Percentiles rank a stretch among this genome's conserved stretches.
phyloP scores from a whole-genome alignment of 345 rosid genomes.

The Populus deltoides region DNA sequence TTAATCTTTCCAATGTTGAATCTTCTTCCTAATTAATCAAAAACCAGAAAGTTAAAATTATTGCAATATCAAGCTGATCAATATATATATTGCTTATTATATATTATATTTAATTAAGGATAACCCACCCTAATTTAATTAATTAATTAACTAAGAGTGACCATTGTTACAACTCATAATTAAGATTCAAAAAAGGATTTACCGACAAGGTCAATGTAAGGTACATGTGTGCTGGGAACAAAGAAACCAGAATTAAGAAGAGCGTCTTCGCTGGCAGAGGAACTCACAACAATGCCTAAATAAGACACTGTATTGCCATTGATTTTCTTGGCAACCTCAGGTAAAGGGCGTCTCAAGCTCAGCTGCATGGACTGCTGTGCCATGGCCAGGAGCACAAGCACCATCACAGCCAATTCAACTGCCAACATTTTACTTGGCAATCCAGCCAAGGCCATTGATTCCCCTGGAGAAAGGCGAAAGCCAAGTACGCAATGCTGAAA shows the following conservation, averaged over 20 bases:
- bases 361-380: conserved; percentile 14
- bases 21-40: conserved; percentile 30
- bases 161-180: no score
- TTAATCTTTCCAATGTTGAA: conserved; percentile 34
- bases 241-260: conserved; percentile 29
- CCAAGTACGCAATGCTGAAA: background rate
- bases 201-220: conserved; percentile 30
- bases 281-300: conserved; percentile 35
- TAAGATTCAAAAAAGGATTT: background rate
- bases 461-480: background rate
- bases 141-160: no score
- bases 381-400: conserved; percentile 14
- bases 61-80: no score
- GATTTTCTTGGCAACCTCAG: conserved; percentile 12
- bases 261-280: conserved; percentile 27
- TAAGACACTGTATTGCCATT: conserved; percentile 29
- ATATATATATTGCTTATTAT: no score
- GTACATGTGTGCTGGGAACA: conserved; percentile 9
- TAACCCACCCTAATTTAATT: no score
- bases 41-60: background rate
- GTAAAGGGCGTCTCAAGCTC: conserved; percentile 16
- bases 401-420: conserved; percentile 1
- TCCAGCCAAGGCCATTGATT: no score
- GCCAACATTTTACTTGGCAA: background rate
- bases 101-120: no score